Percentiles rank a stretch among this genome's conserved stretches.
Evolutionary conservation across 805 yeast species (phyloP).

Genomic region (Zygotorulaspora florentina): DNA sequence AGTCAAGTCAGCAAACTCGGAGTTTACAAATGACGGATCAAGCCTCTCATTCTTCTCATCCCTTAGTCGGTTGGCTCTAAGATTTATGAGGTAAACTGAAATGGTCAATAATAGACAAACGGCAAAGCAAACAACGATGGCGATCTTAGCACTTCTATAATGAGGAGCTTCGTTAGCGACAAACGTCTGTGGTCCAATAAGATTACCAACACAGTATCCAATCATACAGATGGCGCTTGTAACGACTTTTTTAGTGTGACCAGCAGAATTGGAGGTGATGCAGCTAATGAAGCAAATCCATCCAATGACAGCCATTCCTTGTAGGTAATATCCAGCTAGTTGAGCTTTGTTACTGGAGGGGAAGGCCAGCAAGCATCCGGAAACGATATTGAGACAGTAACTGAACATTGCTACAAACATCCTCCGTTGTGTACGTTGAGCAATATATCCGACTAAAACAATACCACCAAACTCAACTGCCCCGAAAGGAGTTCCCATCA

Average conservation of each 20-base stretch:
- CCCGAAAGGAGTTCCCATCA: conserved; percentile 55
- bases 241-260: conserved; percentile 51
- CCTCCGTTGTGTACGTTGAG: conserved; percentile 31
- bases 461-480: conserved; percentile 40
- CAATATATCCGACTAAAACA: conserved; percentile 36
- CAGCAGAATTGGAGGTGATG: conserved; percentile 47
- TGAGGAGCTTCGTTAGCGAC: conserved; percentile 47
- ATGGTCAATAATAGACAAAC: conserved; percentile 42
- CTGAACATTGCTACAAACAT: conserved; percentile 46
- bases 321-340: conserved; percentile 44
- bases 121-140: conserved; percentile 46
- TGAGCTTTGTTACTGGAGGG: conserved; percentile 39
- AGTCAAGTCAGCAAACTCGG: conserved; percentile 51
- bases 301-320: conserved; percentile 53
- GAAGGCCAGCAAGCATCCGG: conserved; percentile 16
- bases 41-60: conserved; percentile 38
- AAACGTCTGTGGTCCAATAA: conserved; percentile 61
- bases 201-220: conserved; percentile 50
- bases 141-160: conserved; percentile 53
- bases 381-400: conserved; percentile 43
- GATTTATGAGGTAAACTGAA: conserved; percentile 40
- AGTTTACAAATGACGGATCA: conserved; percentile 29
- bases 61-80: conserved; percentile 47
- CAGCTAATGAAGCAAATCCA: conserved; percentile 47
- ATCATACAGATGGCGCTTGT: conserved; percentile 52